Evolutionary conservation across 345 rosid genomes (phyloP), one percentile per base, ranked within the genome.

Genomic region (Adansonia digitata): DNA sequence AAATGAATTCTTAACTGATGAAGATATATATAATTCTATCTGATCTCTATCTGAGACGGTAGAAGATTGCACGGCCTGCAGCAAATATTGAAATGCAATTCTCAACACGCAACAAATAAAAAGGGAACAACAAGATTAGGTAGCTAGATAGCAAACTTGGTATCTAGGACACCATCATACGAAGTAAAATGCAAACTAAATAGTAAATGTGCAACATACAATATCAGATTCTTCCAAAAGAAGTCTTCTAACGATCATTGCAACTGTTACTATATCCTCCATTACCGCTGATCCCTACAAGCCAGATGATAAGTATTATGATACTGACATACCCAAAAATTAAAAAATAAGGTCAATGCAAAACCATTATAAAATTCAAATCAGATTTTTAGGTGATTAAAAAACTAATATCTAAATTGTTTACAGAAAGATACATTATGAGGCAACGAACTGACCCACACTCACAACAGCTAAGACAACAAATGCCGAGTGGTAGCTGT

Each of bases 171-270:
- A 46, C 35, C 35, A 53, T 53, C 14, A 29, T 10, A 37, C 18
- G 35, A 69, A 9, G 13, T 14, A 51, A 74, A 78, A 43, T n/a
- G 27, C 31, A 70, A 45, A 70, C 29, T 39, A 42, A 65, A 77
- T 69, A 62, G 39, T 13, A 69, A 31, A 27, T 39, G 46, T 18
- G 70, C 74, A 55, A 70, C 88, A 62, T 86, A 91, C 98, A 77
- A 75, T 71, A 79, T 93, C 99, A 85, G 96, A 86, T 81, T 93
- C 97, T 85, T 91, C 98, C 80, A 86, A 73, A 72, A 93, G 89
- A 84, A 95, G 97, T 85, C 98, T 89, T 83, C 92, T 86, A 77
- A 89, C 84, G 69, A 91, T 80, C 96, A 95, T 91, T 78, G 98
- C 94, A 82, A 90, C 86, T 74, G 90, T 80, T 62, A 95, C 88